Percentiles rank a stretch among this genome's conserved stretches.
Evolutionary conservation across 176 grass and related monocot species (phyloP).

Genomic region (Phyllostachys edulis): DNA sequence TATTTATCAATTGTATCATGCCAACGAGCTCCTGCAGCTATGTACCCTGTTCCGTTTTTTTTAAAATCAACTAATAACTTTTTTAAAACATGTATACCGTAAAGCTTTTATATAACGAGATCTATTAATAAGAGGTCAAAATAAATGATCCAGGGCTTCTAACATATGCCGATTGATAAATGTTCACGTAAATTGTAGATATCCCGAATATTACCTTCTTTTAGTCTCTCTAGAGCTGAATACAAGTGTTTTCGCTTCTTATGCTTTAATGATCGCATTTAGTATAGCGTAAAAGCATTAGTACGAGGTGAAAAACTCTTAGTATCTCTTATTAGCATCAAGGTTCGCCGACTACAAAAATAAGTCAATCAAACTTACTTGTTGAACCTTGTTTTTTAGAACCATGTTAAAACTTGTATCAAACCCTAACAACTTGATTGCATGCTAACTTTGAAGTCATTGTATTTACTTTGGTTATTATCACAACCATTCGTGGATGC

Average conservation of each 20-base stretch:
- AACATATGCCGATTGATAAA: not conserved
- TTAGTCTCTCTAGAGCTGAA: conserved; percentile 69
- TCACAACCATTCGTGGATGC: too few species aligned
- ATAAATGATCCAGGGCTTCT: not conserved
- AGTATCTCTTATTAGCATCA: not conserved
- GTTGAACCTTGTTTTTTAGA: not conserved
- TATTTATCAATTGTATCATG: not conserved
- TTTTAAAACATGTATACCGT: not conserved
- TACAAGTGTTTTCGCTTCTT: conserved; percentile 48
- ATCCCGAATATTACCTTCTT: conserved; percentile 56
- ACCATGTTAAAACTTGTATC: not conserved
- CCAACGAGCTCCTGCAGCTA: conserved; percentile 2
- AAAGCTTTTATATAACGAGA: not conserved
- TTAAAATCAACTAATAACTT: not conserved
- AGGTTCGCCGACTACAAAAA: not conserved
- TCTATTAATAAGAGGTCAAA: not conserved
- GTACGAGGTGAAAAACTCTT: not conserved
- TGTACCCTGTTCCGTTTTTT: not conserved
- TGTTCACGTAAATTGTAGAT: not conserved
- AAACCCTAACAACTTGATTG: too few species aligned
- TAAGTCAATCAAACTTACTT: not conserved
- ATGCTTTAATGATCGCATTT: conserved; percentile 36
- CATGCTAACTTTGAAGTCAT: too few species aligned
- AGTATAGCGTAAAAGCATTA: conserved; percentile 32
- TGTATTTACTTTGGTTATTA: too few species aligned